Conservation (phyloP, 2,329 filamentous ascomycete species). For the Acarospora socialis region DNA sequence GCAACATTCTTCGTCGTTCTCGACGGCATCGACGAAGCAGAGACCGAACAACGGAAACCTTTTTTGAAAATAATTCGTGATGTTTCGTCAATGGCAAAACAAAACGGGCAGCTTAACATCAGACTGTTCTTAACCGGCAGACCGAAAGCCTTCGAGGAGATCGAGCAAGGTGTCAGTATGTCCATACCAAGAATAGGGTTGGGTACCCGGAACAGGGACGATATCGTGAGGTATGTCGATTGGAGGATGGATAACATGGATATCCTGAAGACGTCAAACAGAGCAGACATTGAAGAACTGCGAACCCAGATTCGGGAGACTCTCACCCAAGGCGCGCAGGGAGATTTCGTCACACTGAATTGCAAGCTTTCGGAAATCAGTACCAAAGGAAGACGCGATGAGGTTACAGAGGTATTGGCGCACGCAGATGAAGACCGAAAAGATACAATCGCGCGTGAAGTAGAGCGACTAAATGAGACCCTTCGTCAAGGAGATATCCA, state of each 20-base stretch:
- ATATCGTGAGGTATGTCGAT: conserved; percentile 16
- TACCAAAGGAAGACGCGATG: conserved; percentile 17
- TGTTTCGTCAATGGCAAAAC: no score
- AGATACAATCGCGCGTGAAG: conserved; percentile 17
- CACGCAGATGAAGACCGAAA: conserved; percentile 16
- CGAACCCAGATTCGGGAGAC: conserved; percentile 13
- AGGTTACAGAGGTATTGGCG: conserved; percentile 17
- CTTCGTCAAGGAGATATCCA: conserved; percentile 16
- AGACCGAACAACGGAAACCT: conserved; percentile 14
- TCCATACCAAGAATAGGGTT: conserved; percentile 14
- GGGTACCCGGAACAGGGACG: conserved; percentile 14
- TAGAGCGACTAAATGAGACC: conserved; percentile 15
- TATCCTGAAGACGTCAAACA: conserved; percentile 13
- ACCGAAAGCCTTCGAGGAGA: conserved; percentile 12
- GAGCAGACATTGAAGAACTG: conserved; percentile 15
- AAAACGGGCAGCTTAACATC: conserved; percentile 14
- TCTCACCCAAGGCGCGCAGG: conserved; percentile 14
- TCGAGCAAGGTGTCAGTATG: no score
- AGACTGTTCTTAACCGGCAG: conserved; percentile 14
- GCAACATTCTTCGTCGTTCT: conserved; percentile 28
- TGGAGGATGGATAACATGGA: conserved; percentile 18
- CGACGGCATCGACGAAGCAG: conserved; percentile 34
- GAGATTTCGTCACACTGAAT: conserved; percentile 19
- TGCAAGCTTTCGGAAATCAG: conserved; percentile 17
- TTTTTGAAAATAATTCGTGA: conserved; percentile 15